Evolutionary conservation across 345 rosid species (phyloP).

Genomic region (Hevea brasiliensis): DNA sequence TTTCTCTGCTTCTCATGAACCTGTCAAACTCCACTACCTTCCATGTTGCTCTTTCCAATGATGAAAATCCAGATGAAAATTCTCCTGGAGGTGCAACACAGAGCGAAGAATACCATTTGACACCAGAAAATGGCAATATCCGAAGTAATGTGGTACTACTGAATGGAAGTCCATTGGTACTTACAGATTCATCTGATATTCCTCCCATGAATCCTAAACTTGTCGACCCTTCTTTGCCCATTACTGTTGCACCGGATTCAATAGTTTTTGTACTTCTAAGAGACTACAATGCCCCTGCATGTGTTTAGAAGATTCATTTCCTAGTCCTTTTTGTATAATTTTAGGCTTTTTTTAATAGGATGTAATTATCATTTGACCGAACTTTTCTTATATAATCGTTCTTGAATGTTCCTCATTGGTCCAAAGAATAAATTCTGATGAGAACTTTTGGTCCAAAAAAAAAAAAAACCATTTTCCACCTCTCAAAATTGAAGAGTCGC

Average conservation of each 20-base stretch:
- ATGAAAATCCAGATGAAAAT: constrained; percentile 16
- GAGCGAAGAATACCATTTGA: constrained; percentile 64
- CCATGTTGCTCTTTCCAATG: constrained; percentile 34
- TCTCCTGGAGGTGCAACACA: neutral
- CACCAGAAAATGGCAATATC: constrained; percentile 51
- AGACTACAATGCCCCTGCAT: constrained; percentile 51
- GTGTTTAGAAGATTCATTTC: constrained; percentile 36
- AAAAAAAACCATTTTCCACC: neutral
- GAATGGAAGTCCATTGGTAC: constrained; percentile 46
- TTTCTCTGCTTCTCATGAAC: constrained; percentile 46
- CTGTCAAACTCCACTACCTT: constrained; percentile 43
- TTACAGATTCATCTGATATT: constrained; percentile 37
- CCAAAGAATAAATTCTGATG: neutral
- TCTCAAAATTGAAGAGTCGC: neutral
- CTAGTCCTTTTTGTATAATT: neutral
- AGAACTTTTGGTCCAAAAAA: neutral
- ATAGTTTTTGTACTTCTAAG: constrained; percentile 38
- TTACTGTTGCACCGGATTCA: constrained; percentile 39
- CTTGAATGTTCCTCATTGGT: neutral
- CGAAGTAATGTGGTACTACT: constrained; percentile 51
- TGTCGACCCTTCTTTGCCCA: constrained; percentile 33
- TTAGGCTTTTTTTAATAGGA: too few relatives aligned
- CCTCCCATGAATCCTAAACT: constrained; percentile 46
- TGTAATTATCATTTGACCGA: too few relatives aligned
- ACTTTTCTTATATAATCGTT: too few relatives aligned